phyloP scores from a whole-genome alignment of 495 filamentous ascomycete species.

The Podospora appendiculata region DNA sequence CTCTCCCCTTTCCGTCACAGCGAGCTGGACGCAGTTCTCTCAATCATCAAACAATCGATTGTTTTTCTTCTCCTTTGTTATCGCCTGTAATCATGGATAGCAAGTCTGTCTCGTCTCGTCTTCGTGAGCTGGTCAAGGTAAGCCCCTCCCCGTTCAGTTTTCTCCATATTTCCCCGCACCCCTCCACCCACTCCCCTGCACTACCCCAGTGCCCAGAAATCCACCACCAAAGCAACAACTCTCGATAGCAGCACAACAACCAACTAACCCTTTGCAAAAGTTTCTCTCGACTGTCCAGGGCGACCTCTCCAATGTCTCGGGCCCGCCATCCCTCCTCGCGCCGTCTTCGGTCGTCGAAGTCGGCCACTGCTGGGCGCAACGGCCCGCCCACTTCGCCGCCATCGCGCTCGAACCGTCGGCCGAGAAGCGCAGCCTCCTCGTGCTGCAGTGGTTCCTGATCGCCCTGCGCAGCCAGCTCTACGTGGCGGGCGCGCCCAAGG shows the following conservation, averaged over 20 bases:
- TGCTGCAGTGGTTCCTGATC: conserved; percentile 78
- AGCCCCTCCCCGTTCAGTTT: neutral
- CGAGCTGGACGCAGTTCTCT: neutral
- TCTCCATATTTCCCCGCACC: neutral
- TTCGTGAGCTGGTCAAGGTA: conserved; percentile 13
- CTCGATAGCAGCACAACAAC: neutral
- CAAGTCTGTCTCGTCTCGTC: conserved; percentile 7
- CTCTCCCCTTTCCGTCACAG: neutral
- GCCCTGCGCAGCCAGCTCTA: conserved; percentile 74
- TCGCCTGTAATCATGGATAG: conserved; percentile 4
- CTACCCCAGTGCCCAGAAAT: neutral
- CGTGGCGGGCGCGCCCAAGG: conserved; percentile 16
- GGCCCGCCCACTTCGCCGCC: conserved; percentile 72
- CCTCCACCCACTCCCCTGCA: neutral
- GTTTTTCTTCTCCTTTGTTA: neutral
- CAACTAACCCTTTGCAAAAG: conserved; percentile 25
- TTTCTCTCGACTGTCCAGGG: conserved; percentile 80
- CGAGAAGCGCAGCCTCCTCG: conserved; percentile 63
- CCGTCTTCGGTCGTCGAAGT: conserved; percentile 75
- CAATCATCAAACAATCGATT: neutral
- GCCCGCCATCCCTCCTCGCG: conserved; percentile 77
- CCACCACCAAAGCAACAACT: neutral
- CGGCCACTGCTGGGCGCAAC: conserved; percentile 81
- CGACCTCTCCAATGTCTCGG: conserved; percentile 78
- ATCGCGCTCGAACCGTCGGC: conserved; percentile 63